phyloP scores from a whole-genome alignment of 2,329 filamentous ascomycete genomes.

The Alternaria sp. region DNA sequence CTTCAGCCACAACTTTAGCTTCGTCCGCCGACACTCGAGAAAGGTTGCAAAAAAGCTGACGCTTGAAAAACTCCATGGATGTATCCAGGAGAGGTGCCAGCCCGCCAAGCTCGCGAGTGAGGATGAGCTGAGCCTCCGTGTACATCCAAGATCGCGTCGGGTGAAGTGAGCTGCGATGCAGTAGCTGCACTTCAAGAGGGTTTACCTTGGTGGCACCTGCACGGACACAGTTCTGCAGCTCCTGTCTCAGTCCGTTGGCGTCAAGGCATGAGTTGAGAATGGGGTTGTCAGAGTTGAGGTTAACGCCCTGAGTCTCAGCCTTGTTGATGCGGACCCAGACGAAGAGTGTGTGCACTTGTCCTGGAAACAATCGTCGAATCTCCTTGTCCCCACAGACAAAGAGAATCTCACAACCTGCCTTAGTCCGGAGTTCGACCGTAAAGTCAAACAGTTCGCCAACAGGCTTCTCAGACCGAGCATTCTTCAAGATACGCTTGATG shows the following conservation, averaged over 20 bases:
- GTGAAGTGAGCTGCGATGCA: constrained; percentile 30
- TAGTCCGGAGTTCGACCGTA: constrained; percentile 28
- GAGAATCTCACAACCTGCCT: constrained; percentile 35
- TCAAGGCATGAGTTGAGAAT: constrained; percentile 31
- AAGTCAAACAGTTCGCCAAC: constrained; percentile 29
- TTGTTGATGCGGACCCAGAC: constrained; percentile 25
- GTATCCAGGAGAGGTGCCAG: constrained; percentile 24
- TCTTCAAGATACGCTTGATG: constrained; percentile 34
- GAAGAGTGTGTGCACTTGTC: constrained; percentile 36
- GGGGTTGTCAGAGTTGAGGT: constrained; percentile 26
- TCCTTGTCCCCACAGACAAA: constrained; percentile 22
- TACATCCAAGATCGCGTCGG: constrained; percentile 30
- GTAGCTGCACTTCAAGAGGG: constrained; percentile 33
- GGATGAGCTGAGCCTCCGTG: constrained; percentile 29
- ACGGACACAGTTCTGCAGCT: constrained; percentile 23
- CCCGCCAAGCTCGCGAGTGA: constrained; percentile 29
- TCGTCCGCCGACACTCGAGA: constrained; percentile 8
- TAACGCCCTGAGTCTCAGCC: constrained; percentile 20
- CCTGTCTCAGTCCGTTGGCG: constrained; percentile 26
- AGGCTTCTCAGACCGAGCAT: constrained; percentile 33
- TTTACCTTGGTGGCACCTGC: constrained; percentile 30
- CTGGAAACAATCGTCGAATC: constrained; percentile 29
- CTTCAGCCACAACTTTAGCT: constrained; percentile 15
- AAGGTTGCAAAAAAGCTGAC: constrained; percentile 27
- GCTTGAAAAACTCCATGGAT: constrained; percentile 31